Conservation (phyloP, 2,329 filamentous ascomycete species). For the Trichothecium roseum region DNA sequence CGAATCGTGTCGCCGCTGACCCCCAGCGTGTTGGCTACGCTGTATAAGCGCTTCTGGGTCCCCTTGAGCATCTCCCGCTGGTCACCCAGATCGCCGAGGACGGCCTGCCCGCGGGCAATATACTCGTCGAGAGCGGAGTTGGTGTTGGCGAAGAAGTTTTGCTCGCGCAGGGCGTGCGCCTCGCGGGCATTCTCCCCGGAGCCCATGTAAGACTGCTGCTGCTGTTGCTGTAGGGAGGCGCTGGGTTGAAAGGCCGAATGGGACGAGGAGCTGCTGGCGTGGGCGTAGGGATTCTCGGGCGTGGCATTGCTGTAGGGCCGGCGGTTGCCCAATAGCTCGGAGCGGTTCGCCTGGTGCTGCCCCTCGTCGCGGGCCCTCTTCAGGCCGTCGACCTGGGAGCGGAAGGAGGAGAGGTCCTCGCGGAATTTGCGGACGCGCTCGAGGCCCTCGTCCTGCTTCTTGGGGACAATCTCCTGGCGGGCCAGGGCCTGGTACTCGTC, state of each 20-base stretch:
- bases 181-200: slow-evolving; percentile 61
- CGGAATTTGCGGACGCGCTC: slow-evolving; percentile 82
- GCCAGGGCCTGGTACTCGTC: slow-evolving; percentile 85
- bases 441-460: slow-evolving; percentile 84
- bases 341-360: slow-evolving; percentile 53
- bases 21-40: slow-evolving; percentile 85
- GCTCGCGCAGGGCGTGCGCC: slow-evolving; percentile 76
- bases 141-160: slow-evolving; percentile 74
- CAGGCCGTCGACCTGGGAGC: slow-evolving; percentile 64
- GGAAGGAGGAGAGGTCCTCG: slow-evolving; percentile 69
- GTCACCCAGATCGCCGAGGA: slow-evolving; percentile 77
- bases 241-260: background rate
- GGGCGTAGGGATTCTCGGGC: slow-evolving; percentile 58
- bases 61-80: slow-evolving; percentile 93
- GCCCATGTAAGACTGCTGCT: slow-evolving; percentile 30
- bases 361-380: slow-evolving; percentile 70
- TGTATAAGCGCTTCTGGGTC: slow-evolving; percentile 84
- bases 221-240: background rate
- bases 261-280: slow-evolving; percentile 53
- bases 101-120: slow-evolving; percentile 79
- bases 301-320: slow-evolving; percentile 63
- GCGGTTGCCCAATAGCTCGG: slow-evolving; percentile 68
- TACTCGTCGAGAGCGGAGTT: slow-evolving; percentile 88
- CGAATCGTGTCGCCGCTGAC: slow-evolving; percentile 93
- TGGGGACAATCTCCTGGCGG: slow-evolving; percentile 77